Conservation (phyloP, 2,329 filamentous ascomycete species). For the Xylariales sp. region DNA sequence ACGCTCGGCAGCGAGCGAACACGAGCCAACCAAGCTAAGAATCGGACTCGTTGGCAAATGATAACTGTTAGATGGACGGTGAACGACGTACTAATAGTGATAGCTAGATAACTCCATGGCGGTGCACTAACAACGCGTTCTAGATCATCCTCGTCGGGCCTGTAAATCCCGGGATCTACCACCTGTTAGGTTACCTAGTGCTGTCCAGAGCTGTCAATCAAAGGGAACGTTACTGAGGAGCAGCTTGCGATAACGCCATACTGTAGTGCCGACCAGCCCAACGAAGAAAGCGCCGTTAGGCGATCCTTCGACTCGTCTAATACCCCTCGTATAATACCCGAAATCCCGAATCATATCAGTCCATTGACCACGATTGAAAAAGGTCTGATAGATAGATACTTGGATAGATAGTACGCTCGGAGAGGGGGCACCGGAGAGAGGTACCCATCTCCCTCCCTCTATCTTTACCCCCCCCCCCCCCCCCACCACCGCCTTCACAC, state of each 20-base stretch:
- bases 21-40: conserved; percentile 33
- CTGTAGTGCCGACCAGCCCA: conserved; percentile 7
- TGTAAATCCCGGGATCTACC: conserved; percentile 29
- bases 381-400: background rate
- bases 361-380: conserved; percentile 14
- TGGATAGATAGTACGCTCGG: no score
- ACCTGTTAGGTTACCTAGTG: conserved; percentile 6
- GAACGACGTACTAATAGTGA: background rate
- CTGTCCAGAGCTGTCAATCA: conserved; percentile 12
- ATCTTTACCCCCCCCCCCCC: background rate
- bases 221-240: conserved; percentile 35
- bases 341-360: conserved; percentile 27
- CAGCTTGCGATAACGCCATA: conserved; percentile 29
- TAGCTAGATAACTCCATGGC: conserved; percentile 10
- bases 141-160: conserved; percentile 21
- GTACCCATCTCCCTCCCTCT: background rate
- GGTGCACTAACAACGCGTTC: conserved; percentile 15
- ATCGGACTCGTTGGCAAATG: conserved; percentile 22
- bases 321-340: conserved; percentile 17
- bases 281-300: conserved; percentile 13
- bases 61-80: conserved; percentile 25
- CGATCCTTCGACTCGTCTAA: conserved; percentile 20
- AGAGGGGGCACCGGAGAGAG: no score
- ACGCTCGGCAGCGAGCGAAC: conserved; percentile 25
- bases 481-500: background rate